phyloP scores from a whole-genome alignment of 1,139 yeast species.

The Blastobotrys serpentis region DNA sequence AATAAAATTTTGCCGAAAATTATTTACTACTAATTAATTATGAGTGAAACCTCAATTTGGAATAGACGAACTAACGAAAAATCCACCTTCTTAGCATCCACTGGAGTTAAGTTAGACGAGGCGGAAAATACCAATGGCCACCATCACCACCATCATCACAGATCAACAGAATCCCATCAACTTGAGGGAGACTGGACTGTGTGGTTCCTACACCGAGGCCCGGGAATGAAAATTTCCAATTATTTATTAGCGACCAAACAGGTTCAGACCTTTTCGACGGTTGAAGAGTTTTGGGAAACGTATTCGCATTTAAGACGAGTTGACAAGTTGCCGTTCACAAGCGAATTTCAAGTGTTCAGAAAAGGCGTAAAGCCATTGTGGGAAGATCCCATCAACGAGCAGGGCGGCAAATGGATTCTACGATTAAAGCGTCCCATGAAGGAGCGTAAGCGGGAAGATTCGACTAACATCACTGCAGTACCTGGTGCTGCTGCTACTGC shows the following conservation, averaged over 20 bases:
- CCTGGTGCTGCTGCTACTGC: constrained; percentile 18
- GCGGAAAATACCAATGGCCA: neutral
- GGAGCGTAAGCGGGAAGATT: constrained; percentile 20
- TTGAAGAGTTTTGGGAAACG: constrained; percentile 64
- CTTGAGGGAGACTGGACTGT: constrained; percentile 34
- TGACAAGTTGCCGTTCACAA: constrained; percentile 51
- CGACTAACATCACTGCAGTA: constrained; percentile 10
- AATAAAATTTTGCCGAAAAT: no score
- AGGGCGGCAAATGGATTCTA: constrained; percentile 69
- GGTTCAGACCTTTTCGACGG: constrained; percentile 41
- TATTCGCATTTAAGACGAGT: constrained; percentile 50
- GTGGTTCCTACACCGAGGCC: constrained; percentile 41
- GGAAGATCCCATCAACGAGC: constrained; percentile 65
- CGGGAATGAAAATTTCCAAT: constrained; percentile 37
- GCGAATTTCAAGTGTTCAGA: constrained; percentile 61
- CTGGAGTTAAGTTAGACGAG: constrained; percentile 22
- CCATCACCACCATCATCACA: no score
- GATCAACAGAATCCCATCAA: constrained; percentile 9
- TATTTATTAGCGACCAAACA: constrained; percentile 39
- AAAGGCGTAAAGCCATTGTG: constrained; percentile 67
- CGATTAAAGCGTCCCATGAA: constrained; percentile 42
- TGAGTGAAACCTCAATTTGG: constrained; percentile 26
- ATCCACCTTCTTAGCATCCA: constrained; percentile 29
- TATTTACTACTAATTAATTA: neutral
- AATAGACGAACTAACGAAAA: constrained; percentile 30